A percentile compares a stretch with the other conserved stretches of the same genome.
phyloP scores from a whole-genome alignment of 768 basidiomycete genomes.

The Boletus eberwhitei region DNA sequence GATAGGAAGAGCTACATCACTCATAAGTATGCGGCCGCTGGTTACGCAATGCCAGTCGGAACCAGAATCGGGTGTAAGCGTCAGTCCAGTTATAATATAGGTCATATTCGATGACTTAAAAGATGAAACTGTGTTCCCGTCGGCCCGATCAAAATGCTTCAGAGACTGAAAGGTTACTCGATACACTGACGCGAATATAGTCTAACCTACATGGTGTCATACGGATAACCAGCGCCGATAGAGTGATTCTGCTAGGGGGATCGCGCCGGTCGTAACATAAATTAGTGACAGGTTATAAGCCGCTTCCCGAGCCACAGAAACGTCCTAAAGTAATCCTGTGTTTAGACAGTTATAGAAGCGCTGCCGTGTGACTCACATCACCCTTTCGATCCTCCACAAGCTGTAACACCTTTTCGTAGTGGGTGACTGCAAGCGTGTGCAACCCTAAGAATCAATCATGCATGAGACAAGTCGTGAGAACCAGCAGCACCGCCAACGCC shows the following conservation, averaged over 20 bases:
- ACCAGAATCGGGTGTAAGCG: background rate
- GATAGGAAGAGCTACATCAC: background rate
- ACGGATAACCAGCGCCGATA: slow-evolving; percentile 83
- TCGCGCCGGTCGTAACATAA: slow-evolving; percentile 74
- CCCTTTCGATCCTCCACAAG: slow-evolving; percentile 48
- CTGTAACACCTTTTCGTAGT: slow-evolving; percentile 76
- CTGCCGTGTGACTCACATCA: background rate
- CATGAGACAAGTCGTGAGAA: background rate
- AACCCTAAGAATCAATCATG: slow-evolving; percentile 70
- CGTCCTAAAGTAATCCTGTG: background rate
- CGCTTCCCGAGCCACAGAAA: slow-evolving; percentile 10
- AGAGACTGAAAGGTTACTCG: background rate
- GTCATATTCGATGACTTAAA: background rate
- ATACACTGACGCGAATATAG: too few species aligned
- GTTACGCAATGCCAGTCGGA: background rate
- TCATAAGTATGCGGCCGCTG: background rate
- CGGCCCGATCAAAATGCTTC: background rate
- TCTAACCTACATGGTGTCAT: slow-evolving; percentile 29
- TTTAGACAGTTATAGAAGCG: background rate
- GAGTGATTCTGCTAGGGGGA: slow-evolving; percentile 62
- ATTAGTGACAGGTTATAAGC: slow-evolving; percentile 70
- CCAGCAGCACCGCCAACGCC: background rate
- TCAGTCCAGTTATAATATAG: background rate
- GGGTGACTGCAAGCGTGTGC: slow-evolving; percentile 73
- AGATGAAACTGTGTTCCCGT: background rate